These are phyloP conservation scores for Arthrobotrys sinensis DNA, from an alignment of 2,329 filamentous ascomycete species.

Conservation along the genomic window DNA sequence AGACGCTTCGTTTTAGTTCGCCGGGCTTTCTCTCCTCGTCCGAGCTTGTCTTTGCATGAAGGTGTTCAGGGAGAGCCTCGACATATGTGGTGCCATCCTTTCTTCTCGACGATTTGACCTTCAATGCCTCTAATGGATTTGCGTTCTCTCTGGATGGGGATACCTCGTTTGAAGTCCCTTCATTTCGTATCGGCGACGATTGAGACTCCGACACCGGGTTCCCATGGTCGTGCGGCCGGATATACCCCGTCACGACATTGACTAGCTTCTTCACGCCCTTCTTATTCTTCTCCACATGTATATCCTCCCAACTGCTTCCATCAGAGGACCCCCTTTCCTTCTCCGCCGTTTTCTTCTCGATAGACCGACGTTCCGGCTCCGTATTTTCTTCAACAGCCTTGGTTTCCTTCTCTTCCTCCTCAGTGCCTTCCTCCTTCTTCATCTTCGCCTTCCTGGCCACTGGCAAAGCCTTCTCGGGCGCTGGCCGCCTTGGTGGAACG, in stretches of 20 bases:
- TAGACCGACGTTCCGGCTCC: neutral
- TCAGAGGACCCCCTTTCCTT: constrained; percentile 35
- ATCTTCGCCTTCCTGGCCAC: constrained; percentile 25
- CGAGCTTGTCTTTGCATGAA: constrained; percentile 33
- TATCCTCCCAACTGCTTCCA: constrained; percentile 38
- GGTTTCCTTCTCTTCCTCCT: constrained; percentile 5
- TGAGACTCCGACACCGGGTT: constrained; percentile 3
- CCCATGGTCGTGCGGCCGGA: constrained; percentile 36
- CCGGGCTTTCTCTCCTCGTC: constrained; percentile 33
- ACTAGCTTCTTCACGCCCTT: constrained; percentile 56
- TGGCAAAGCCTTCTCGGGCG: constrained; percentile 44
- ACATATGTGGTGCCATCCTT: constrained; percentile 44
- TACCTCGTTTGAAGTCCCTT: constrained; percentile 9
- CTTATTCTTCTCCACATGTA: constrained; percentile 36
- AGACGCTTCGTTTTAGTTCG: constrained; percentile 43
- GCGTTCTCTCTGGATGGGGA: constrained; percentile 24
- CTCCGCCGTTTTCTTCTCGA: constrained; percentile 24
- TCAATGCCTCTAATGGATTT: constrained; percentile 4
- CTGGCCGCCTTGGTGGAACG: constrained; percentile 47
- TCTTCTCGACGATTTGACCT: constrained; percentile 34
- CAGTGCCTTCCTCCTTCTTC: neutral
- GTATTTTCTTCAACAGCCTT: neutral
- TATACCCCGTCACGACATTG: constrained; percentile 52
- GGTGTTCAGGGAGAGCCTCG: constrained; percentile 43
- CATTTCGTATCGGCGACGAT: constrained; percentile 12